These are phyloP conservation scores for Gillenia trifoliata DNA, from an alignment of 306 rosid genomes.

Conservation along the genomic window DNA sequence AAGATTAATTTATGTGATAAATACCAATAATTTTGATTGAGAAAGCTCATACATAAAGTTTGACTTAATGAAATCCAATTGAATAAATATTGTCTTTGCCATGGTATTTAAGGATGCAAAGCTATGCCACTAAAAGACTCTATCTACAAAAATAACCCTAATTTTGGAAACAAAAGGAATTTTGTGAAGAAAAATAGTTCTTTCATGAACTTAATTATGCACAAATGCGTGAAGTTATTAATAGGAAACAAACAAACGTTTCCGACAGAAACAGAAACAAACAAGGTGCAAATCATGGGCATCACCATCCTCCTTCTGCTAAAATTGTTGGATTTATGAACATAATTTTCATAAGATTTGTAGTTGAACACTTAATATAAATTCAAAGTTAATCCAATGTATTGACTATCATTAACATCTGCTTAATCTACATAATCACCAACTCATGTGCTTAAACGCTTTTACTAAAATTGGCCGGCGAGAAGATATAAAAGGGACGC, in stretches of 20 bases:
- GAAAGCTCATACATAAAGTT: neutral
- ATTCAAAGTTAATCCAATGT: neutral
- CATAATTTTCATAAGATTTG: neutral
- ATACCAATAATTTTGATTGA: neutral
- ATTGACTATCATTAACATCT: conserved; percentile 2
- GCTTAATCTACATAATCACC: neutral
- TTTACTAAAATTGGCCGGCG: neutral
- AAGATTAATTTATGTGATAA: neutral
- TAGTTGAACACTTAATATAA: neutral
- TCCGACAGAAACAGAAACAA: neutral
- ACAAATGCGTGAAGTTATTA: neutral
- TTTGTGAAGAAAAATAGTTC: neutral
- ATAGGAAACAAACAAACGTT: neutral
- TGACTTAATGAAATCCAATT: neutral
- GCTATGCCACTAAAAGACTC: neutral
- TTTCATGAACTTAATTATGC: neutral
- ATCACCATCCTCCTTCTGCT: neutral
- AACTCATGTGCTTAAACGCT: neutral
- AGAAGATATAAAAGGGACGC: neutral
- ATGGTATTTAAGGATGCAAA: neutral
- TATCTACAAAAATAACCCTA: neutral
- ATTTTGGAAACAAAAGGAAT: neutral
- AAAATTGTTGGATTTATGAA: neutral
- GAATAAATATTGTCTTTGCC: neutral
- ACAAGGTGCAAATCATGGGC: conserved; percentile 4